These are phyloP conservation scores for Allium cepa DNA, from an alignment of 106 monocot genomes.

Conservation along the genomic window DNA sequence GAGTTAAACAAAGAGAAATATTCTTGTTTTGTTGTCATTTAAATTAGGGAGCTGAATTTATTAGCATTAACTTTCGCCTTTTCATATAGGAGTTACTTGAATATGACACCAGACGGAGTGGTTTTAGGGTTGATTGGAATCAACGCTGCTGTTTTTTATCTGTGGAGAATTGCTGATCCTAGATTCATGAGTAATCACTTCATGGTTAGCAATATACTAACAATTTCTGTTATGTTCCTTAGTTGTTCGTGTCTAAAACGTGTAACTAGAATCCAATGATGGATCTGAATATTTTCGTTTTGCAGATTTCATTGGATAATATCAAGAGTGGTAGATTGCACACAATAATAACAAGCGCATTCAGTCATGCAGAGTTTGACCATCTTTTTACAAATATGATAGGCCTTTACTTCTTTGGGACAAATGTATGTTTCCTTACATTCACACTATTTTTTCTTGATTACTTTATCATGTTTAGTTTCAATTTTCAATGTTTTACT, in stretches of 20 bases:
- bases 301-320: slow-evolving; percentile 83
- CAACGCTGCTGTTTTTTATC: slow-evolving; percentile 67
- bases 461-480: no score
- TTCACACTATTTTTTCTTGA: no score
- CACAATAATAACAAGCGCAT: slow-evolving; percentile 81
- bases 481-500: background rate
- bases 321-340: slow-evolving; percentile 69
- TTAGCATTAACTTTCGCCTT: background rate
- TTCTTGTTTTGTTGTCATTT: no score
- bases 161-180: slow-evolving; percentile 69
- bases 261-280: background rate
- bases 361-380: slow-evolving; percentile 62
- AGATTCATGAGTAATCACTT: slow-evolving; percentile 77
- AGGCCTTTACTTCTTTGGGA: slow-evolving; percentile 83
- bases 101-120: slow-evolving; percentile 42
- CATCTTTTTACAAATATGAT: slow-evolving; percentile 84
- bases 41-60: no score
- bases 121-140: slow-evolving; percentile 61
- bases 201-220: slow-evolving; percentile 33
- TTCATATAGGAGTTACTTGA: slow-evolving; percentile 41
- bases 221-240: background rate
- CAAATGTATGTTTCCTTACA: slow-evolving; percentile 39
- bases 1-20: no score
- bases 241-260: background rate
- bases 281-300: background rate